Conservation (phyloP, 768 basidiomycete species). For the Hortiboletus campestris region DNA sequence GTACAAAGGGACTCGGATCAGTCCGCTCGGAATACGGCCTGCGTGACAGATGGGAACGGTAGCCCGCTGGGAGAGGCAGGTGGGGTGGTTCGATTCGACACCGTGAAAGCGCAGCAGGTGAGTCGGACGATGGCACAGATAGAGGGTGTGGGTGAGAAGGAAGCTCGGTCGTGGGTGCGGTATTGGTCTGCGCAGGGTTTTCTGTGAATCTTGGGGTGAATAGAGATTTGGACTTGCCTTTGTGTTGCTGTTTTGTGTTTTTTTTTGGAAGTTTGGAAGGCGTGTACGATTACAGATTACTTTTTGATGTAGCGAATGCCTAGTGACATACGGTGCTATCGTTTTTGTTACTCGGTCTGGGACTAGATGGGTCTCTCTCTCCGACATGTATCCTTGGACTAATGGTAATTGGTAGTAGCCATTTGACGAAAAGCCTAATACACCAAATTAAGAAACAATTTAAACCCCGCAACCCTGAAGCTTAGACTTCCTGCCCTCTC, state of each 20-base stretch:
- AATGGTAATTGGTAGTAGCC: no score
- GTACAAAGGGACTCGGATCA: neutral
- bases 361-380: no score
- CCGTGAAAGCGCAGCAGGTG: neutral
- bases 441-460: no score
- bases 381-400: no score
- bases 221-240: no score
- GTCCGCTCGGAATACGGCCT: neutral
- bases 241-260: no score
- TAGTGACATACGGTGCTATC: no score
- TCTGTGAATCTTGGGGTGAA: neutral
- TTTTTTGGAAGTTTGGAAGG: neutral
- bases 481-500: no score
- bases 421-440: no score
- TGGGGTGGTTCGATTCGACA: neutral
- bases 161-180: constrained; percentile 4
- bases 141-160: neutral
- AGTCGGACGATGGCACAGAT: constrained; percentile 6
- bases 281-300: no score
- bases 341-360: no score
- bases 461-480: no score
- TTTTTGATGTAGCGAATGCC: neutral
- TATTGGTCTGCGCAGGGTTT: neutral
- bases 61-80: neutral
- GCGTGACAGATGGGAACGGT: neutral